Evolutionary conservation across 805 yeast species (phyloP), one percentile per base, ranked within the genome.

Genomic region (Starmerella etchellsii): DNA sequence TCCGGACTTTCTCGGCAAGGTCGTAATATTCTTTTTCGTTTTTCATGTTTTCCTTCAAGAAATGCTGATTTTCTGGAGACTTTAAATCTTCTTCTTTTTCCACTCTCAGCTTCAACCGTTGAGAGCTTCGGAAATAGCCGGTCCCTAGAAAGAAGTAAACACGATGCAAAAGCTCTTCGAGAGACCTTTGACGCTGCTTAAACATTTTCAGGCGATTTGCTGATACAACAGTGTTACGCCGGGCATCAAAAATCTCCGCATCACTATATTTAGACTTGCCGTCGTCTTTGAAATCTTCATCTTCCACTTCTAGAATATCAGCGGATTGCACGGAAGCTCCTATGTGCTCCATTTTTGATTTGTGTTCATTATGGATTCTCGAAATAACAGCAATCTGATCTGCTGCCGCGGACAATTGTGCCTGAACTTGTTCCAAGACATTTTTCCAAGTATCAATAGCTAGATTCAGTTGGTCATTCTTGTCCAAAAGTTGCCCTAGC

Each of bases 401-500:
- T 7, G 6, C 21, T 6, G 18, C 8, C 15, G 15, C 15, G 8
- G 20, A 5, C 32, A 16, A 9, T 9, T 30, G 21, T 7, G 14
- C 13, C 13, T 15, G 13, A 13, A 30, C 21, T 7, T 30, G 9
- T 7, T 16, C 8, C 7, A 30, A 14, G 6, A 18, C 21, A 14
- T 11, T 15, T 18, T 57, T 54, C 63, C 81, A 72, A 4, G 67
- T 44, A 3, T 53, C 49, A 31, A 76, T 56, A 0, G 94, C 83
- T 3, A 52, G 53, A 1, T 52, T 55, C 0, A 87, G 78, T 2
- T 65, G 51, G 31, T 74, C 62, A 21, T 67, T 56, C 45, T 68
- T 68, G 53, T 88, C 97, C 41, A 62, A 58, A 6, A 78, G 67
- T 52, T 78, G 85, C 0, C 88, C 94, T n/a, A 71, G 58, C 40